Percentiles rank a stretch among this genome's conserved stretches.
These are phyloP conservation scores for Penicillium canescens DNA, from an alignment of 495 filamentous ascomycete species.

Conservation along the genomic window DNA sequence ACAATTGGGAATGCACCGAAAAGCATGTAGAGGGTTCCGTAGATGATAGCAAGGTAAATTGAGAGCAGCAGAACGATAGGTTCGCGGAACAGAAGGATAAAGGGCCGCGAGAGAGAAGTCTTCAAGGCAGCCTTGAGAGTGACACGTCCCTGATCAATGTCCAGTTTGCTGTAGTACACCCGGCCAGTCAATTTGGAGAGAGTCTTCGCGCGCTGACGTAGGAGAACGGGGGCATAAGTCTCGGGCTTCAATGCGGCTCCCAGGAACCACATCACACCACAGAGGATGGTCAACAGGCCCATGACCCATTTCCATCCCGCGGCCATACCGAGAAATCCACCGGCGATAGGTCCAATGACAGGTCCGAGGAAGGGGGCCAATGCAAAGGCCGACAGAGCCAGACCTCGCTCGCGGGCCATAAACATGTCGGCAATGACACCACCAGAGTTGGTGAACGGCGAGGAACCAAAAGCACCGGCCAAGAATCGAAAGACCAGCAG, in stretches of 20 bases:
- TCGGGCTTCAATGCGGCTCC: conserved; percentile 50
- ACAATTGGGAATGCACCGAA: conserved; percentile 78
- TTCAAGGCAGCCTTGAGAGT: conserved; percentile 29
- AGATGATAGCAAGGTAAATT: conserved; percentile 67
- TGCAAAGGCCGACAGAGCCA: conserved; percentile 60
- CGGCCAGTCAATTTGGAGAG: conserved; percentile 52
- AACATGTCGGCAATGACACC: conserved; percentile 74
- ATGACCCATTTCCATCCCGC: conserved; percentile 66
- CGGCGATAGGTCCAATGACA: conserved; percentile 52
- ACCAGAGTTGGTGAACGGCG: conserved; percentile 65
- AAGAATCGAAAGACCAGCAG: conserved; percentile 71
- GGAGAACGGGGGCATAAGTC: conserved; percentile 55
- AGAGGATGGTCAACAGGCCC: conserved; percentile 47
- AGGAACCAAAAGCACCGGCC: conserved; percentile 69
- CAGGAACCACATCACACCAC: conserved; percentile 48
- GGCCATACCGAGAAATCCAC: conserved; percentile 54
- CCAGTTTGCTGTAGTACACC: conserved; percentile 44
- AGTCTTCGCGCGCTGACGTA: conserved; percentile 46
- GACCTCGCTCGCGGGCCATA: conserved; percentile 53
- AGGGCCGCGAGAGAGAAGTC: conserved; percentile 35
- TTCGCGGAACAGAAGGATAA: conserved; percentile 38
- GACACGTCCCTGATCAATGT: conserved; percentile 33
- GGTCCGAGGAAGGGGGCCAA: conserved; percentile 65
- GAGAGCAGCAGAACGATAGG: conserved; percentile 61
- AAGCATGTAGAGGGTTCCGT: conserved; percentile 73